phyloP scores from a whole-genome alignment of 352 stramenopile species.

The Lagenidium sp. region DNA sequence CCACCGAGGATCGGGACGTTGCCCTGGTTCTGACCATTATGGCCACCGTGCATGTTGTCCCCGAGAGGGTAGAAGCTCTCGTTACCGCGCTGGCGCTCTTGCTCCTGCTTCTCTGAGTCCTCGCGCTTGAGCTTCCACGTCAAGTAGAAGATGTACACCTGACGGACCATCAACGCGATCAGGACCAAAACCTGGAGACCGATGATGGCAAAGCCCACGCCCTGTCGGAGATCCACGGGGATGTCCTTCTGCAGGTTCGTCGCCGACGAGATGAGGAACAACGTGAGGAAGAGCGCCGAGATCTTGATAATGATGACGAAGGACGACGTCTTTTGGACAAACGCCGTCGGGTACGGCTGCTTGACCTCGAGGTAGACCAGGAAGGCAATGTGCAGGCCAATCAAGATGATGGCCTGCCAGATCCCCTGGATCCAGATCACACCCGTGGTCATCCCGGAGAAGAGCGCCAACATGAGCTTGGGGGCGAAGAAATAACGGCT shows the following conservation, averaged over 20 bases:
- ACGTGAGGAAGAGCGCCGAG: conserved; percentile 68
- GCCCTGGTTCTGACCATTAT: background rate
- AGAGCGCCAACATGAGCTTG: conserved; percentile 66
- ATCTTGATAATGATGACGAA: conserved; percentile 90
- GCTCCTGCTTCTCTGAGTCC: conserved; percentile 14
- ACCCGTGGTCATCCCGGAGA: conserved; percentile 73
- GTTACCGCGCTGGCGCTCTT: conserved; percentile 1
- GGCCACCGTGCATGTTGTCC: conserved; percentile 1
- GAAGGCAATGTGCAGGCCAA: conserved; percentile 71
- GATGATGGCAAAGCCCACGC: conserved; percentile 74
- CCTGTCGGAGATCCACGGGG: conserved; percentile 59
- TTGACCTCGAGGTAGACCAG: conserved; percentile 79
- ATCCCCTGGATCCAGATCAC: conserved; percentile 69
- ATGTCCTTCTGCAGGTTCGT: conserved; percentile 60
- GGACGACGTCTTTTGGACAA: conserved; percentile 79
- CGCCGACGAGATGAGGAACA: conserved; percentile 70
- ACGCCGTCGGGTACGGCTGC: conserved; percentile 69
- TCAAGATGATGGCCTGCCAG: conserved; percentile 69
- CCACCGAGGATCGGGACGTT: conserved; percentile 12
- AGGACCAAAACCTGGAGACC: conserved; percentile 76
- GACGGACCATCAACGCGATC: conserved; percentile 70
- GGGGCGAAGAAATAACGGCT: conserved; percentile 82
- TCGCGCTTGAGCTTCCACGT: conserved; percentile 66
- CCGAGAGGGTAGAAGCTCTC: conserved; percentile 14
- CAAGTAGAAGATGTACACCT: conserved; percentile 83